These are phyloP conservation scores for Fusarium phyllophilum DNA, from an alignment of 2,329 filamentous ascomycete species.

Conservation along the genomic window DNA sequence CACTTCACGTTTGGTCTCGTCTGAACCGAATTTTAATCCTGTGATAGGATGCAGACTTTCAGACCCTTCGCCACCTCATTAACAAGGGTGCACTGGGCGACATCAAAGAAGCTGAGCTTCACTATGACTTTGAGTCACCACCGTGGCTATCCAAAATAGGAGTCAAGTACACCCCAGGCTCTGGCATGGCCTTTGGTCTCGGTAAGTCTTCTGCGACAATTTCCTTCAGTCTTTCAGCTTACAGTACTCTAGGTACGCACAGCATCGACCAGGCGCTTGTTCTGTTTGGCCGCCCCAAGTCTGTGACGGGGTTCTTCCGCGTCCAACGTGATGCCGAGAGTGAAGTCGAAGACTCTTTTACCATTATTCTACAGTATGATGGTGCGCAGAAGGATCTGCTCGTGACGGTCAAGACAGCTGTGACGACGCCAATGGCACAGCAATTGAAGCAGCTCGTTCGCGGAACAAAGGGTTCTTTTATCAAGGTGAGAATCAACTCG, in stretches of 20 bases:
- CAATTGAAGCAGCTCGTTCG: slow-evolving; percentile 34
- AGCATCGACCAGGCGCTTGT: slow-evolving; percentile 38
- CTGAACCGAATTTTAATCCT: fast-evolving
- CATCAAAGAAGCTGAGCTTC: slow-evolving; percentile 71
- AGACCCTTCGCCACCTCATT: slow-evolving; percentile 24
- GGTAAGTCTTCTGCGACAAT: slow-evolving; percentile 34
- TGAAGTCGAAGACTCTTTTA: slow-evolving; percentile 60
- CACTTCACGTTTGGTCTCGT: fast-evolving
- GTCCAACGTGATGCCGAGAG: slow-evolving; percentile 32
- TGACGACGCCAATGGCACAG: slow-evolving; percentile 26
- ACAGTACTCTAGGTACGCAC: slow-evolving; percentile 24
- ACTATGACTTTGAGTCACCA: slow-evolving; percentile 67
- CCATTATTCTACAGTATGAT: slow-evolving; percentile 68
- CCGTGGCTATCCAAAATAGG: slow-evolving; percentile 51
- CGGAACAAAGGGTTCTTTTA: slow-evolving; percentile 35
- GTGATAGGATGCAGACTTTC: slow-evolving; percentile 35
- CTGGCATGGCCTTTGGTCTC: slow-evolving; percentile 55
- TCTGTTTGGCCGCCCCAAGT: slow-evolving; percentile 26
- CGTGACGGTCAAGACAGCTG: slow-evolving; percentile 35
- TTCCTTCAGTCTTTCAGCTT: fast-evolving
- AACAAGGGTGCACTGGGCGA: slow-evolving; percentile 54
- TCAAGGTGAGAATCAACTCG: slow-evolving; percentile 9
- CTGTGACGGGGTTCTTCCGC: slow-evolving; percentile 38
- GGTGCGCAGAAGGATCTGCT: slow-evolving; percentile 47
- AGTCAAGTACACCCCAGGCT: slow-evolving; percentile 49